Evolutionary conservation across 805 yeast species (phyloP).

Genomic region (Cyberlindnera subsufficiens): DNA sequence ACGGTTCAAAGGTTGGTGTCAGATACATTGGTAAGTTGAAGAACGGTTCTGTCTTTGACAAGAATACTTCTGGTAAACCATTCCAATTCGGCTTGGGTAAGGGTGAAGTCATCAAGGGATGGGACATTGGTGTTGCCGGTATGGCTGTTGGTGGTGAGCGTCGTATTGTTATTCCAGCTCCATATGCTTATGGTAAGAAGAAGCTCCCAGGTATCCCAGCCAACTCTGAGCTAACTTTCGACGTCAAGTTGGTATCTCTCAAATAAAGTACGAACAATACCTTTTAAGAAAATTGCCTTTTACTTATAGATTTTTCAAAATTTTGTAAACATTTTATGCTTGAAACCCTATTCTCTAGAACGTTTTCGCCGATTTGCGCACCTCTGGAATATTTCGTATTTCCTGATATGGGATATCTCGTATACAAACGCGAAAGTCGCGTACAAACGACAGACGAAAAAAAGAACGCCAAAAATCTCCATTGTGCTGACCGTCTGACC

Average conservation of each 20-base stretch:
- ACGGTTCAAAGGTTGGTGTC: constrained; percentile 88
- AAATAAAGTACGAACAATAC: constrained; percentile 42
- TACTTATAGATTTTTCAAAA: too few relatives aligned
- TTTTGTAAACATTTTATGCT: too few relatives aligned
- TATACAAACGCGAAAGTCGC: too few relatives aligned
- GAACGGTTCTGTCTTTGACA: constrained; percentile 95
- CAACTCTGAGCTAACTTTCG: constrained; percentile 94
- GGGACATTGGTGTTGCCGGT: constrained; percentile 98
- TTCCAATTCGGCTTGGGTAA: constrained; percentile 85
- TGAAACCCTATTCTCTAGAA: too few relatives aligned
- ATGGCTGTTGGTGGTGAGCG: constrained; percentile 99
- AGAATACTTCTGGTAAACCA: constrained; percentile 96
- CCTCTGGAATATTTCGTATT: too few relatives aligned
- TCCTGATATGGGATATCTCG: too few relatives aligned
- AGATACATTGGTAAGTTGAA: constrained; percentile 96
- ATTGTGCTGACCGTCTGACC: too few relatives aligned
- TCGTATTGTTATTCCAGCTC: constrained; percentile 91
- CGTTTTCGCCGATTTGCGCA: too few relatives aligned
- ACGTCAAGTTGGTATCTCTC: constrained; percentile 85
- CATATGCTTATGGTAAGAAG: constrained; percentile 94
- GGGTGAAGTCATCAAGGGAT: constrained; percentile 98
- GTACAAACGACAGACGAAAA: too few relatives aligned
- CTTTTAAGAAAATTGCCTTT: too few relatives aligned
- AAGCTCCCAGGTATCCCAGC: constrained; percentile 96
- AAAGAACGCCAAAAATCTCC: too few relatives aligned